Conservation (phyloP, 495 filamentous ascomycete genomes). For the Usnea hakonensis region DNA sequence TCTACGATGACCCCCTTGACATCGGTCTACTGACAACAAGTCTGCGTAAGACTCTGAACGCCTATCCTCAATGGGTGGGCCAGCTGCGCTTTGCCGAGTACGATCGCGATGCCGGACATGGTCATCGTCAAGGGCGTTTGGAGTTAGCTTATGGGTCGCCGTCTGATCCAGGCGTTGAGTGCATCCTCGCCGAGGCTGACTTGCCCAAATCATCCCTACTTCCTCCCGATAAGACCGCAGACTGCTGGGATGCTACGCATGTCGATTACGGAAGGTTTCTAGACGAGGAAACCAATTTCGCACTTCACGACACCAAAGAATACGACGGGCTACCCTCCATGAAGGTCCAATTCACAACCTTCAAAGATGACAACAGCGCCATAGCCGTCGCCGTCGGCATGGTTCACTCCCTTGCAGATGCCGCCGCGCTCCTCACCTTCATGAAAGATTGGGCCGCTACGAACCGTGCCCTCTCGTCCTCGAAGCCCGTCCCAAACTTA, state of each 20-base stretch:
- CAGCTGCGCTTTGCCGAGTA: conserved; percentile 23
- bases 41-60: conserved; percentile 24
- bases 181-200: not conserved
- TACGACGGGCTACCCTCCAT: conserved; percentile 29
- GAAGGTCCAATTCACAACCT: conserved; percentile 34
- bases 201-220: not conserved
- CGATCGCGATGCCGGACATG: conserved; percentile 12
- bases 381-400: conserved; percentile 36
- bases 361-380: conserved; percentile 38
- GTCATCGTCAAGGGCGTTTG: not conserved
- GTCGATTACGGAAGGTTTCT: not conserved
- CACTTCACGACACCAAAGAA: conserved; percentile 10
- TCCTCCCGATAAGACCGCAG: not conserved
- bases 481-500: conserved; percentile 8
- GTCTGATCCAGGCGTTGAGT: not conserved
- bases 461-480: conserved; percentile 19
- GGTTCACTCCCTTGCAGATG: conserved; percentile 43
- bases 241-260: not conserved
- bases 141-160: not conserved
- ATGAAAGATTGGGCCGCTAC: conserved; percentile 37
- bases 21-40: not conserved
- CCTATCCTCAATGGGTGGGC: conserved; percentile 33
- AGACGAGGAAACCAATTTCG: not conserved
- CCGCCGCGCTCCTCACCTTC: conserved; percentile 39
- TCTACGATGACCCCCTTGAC: not conserved